Evolutionary conservation across 805 yeast species (phyloP).

Genomic region (Scheffersomyces ergatensis): DNA sequence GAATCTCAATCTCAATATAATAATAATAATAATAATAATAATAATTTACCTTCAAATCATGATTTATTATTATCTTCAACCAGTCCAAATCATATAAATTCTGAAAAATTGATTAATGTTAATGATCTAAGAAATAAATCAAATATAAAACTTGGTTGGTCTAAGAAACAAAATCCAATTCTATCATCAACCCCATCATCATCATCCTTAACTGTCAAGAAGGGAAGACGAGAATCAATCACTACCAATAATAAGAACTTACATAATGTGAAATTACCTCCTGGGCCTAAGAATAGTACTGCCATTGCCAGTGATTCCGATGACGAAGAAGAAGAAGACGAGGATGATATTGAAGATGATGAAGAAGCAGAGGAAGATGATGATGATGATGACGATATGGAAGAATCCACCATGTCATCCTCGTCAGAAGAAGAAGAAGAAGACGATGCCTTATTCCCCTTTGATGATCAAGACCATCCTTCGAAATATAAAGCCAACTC

Average conservation of each 20-base stretch:
- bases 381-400: constrained; percentile 26
- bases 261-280: constrained; percentile 48
- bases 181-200: too few relatives aligned
- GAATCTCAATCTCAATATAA: not conserved
- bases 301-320: constrained; percentile 29
- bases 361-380: constrained; percentile 26
- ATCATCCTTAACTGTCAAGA: not conserved
- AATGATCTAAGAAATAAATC: constrained; percentile 34
- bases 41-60: not conserved
- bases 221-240: constrained; percentile 48
- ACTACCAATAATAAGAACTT: constrained; percentile 43
- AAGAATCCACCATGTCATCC: not conserved
- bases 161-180: constrained; percentile 24
- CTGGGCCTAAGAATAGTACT: constrained; percentile 21
- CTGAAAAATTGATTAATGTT: constrained; percentile 15
- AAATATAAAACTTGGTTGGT: constrained; percentile 37
- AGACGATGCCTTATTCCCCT: constrained; percentile 14
- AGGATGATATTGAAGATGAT: constrained; percentile 15
- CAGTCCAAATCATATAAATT: not conserved
- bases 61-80: too few relatives aligned
- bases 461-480: constrained; percentile 11
- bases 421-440: constrained; percentile 25
- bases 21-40: not conserved
- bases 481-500: not conserved
- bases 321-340: constrained; percentile 26